phyloP scores from a whole-genome alignment of 2,329 filamentous ascomycete species.

The Bertia moriformis region DNA sequence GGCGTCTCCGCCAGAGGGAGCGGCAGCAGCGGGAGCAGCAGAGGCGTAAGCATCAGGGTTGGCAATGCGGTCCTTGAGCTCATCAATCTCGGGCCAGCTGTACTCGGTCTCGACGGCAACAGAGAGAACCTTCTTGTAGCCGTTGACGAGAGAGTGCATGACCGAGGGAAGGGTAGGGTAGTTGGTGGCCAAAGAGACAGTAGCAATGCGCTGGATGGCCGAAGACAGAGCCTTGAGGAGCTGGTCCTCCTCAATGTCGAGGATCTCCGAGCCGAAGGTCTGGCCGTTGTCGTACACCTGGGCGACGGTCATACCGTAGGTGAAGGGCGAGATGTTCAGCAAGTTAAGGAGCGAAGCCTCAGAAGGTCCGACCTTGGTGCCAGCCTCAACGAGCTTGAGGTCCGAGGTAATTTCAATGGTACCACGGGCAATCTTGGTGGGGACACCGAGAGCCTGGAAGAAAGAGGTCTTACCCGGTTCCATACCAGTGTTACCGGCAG shows the following conservation, averaged over 20 bases:
- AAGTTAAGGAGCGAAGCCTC: conserved; percentile 98
- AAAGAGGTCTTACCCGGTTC: conserved; percentile 99
- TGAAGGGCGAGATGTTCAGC: conserved; percentile 99
- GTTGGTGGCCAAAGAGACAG: conserved; percentile 80
- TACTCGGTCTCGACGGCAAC: conserved; percentile 81
- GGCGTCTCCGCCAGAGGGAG: conserved; percentile 54
- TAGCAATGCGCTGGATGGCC: conserved; percentile 75
- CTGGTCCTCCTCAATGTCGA: conserved; percentile 91
- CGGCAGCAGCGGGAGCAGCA: conserved; percentile 57
- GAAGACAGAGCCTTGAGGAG: conserved; percentile 69
- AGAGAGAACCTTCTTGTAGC: conserved; percentile 91
- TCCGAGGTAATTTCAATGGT: conserved; percentile 99
- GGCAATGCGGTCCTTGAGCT: conserved; percentile 98
- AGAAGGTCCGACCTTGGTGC: conserved; percentile 89
- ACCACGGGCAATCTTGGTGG: conserved; percentile 99
- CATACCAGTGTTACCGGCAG: conserved; percentile 99
- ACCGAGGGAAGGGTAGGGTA: conserved; percentile 94
- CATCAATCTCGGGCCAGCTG: conserved; percentile 87
- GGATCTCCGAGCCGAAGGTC: conserved; percentile 69
- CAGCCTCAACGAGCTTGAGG: conserved; percentile 91
- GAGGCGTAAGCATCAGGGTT: conserved; percentile 95
- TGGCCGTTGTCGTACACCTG: conserved; percentile 98
- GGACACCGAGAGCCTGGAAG: conserved; percentile 99
- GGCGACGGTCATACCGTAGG: conserved; percentile 89
- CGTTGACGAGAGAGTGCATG: conserved; percentile 91